phyloP scores from a whole-genome alignment of 768 basidiomycete species.

The Russula sp. region DNA sequence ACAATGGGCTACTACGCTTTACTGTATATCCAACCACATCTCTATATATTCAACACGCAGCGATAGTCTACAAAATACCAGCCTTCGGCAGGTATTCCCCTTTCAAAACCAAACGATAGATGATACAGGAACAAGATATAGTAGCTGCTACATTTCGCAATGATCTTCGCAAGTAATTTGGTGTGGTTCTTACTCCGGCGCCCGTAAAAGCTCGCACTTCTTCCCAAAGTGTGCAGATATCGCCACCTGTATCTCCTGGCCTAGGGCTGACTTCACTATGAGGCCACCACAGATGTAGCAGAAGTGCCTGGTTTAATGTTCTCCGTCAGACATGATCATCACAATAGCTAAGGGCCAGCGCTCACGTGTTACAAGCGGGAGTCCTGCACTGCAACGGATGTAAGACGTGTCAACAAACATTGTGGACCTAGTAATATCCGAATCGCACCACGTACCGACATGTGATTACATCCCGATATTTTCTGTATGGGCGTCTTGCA shows the following conservation, averaged over 20 bases:
- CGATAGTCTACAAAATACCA: not conserved
- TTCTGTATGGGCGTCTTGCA: slow-evolving; percentile 52
- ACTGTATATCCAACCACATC: too few relatives aligned
- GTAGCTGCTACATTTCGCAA: not conserved
- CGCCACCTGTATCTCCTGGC: slow-evolving; percentile 35
- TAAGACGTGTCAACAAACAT: not conserved
- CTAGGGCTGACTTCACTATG: slow-evolving; percentile 44
- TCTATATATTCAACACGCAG: not conserved
- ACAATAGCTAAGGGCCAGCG: not conserved
- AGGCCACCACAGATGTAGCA: slow-evolving; percentile 51
- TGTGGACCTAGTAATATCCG: not conserved
- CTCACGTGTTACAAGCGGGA: slow-evolving; percentile 52
- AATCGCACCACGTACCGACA: slow-evolving; percentile 44
- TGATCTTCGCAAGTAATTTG: not conserved
- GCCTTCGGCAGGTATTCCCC: not conserved
- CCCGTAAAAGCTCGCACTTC: slow-evolving; percentile 39
- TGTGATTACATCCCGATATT: slow-evolving; percentile 55
- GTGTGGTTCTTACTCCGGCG: not conserved
- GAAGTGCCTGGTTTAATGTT: slow-evolving; percentile 41
- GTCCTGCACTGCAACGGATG: slow-evolving; percentile 45
- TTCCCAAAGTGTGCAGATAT: slow-evolving; percentile 38
- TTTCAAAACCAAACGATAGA: not conserved
- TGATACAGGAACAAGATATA: not conserved
- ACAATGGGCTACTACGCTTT: too few relatives aligned
- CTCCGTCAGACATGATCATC: slow-evolving; percentile 3